phyloP scores from a whole-genome alignment of 2,329 filamentous ascomycete species.

The Cladosporium sp. region DNA sequence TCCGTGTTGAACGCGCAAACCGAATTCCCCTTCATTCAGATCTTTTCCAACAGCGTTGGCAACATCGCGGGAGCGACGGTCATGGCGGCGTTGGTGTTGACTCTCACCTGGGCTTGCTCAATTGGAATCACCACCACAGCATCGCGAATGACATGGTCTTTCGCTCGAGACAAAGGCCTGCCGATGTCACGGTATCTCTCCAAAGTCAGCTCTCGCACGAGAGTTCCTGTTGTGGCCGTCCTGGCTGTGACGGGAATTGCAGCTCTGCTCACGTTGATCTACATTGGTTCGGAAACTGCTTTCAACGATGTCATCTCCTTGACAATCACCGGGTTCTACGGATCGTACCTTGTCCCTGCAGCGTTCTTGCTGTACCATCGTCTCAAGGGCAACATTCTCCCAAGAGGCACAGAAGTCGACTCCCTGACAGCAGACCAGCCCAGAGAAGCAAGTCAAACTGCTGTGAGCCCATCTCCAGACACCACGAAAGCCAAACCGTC shows the following conservation, averaged over 20 bases:
- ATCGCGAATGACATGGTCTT: constrained; percentile 38
- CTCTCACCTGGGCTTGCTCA: constrained; percentile 30
- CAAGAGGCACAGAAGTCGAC: constrained; percentile 30
- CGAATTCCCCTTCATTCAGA: constrained; percentile 48
- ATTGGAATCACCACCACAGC: constrained; percentile 38
- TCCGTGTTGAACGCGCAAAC: constrained; percentile 39
- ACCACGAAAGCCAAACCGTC: not conserved
- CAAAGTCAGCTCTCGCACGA: constrained; percentile 24
- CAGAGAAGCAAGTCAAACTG: not conserved
- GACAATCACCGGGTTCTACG: constrained; percentile 39
- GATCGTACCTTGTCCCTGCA: constrained; percentile 40
- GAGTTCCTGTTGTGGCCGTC: constrained; percentile 28
- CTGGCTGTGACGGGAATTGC: constrained; percentile 52
- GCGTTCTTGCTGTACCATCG: constrained; percentile 40
- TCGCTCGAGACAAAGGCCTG: constrained; percentile 39
- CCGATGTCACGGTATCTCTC: constrained; percentile 37
- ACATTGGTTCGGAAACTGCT: constrained; percentile 38
- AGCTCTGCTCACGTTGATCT: constrained; percentile 37
- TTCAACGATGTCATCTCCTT: constrained; percentile 45
- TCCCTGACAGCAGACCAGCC: not conserved
- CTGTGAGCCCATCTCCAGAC: not conserved
- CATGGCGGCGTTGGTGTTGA: constrained; percentile 43
- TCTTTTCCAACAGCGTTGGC: constrained; percentile 44
- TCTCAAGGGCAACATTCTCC: constrained; percentile 34
- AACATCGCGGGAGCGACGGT: constrained; percentile 41